A percentile compares a stretch with the other conserved stretches of the same genome.
Evolutionary conservation across 2,329 filamentous ascomycete genomes (phyloP).

Genomic region (Phyllosticta citriasiana): DNA sequence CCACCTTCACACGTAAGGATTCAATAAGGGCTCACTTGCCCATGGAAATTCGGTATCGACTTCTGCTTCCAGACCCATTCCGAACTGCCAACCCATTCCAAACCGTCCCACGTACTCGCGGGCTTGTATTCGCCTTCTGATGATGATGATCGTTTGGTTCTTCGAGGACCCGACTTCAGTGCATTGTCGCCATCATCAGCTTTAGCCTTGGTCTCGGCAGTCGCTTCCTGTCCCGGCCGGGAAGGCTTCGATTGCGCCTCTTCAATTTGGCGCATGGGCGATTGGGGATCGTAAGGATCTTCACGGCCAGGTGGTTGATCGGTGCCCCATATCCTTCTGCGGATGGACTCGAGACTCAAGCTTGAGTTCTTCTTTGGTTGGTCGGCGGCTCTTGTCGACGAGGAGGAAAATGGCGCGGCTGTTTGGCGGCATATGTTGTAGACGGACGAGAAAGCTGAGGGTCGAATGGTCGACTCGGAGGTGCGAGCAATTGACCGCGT

Average conservation of each 20-base stretch:
- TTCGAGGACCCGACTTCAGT: background rate
- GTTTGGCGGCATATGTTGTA: background rate
- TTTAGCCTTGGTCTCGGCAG: background rate
- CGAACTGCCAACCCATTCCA: slow-evolving; percentile 42
- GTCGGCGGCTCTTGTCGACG: background rate
- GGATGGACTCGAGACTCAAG: background rate
- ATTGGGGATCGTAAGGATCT: slow-evolving; percentile 5
- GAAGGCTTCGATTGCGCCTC: background rate
- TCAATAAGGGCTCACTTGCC: background rate
- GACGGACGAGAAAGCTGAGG: background rate
- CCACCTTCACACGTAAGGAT: background rate
- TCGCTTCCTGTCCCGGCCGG: slow-evolving; percentile 1
- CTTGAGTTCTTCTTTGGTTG: background rate
- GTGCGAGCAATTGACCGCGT: slow-evolving; percentile 8
- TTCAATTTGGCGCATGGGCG: slow-evolving; percentile 4
- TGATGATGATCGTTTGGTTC: background rate
- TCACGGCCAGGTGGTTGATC: slow-evolving; percentile 7
- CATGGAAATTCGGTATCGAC: background rate
- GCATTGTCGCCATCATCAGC: background rate
- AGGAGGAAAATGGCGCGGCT: slow-evolving; percentile 1
- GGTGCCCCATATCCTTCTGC: slow-evolving; percentile 10
- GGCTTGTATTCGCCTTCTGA: slow-evolving; percentile 28
- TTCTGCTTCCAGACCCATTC: slow-evolving; percentile 24
- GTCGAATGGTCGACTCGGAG: background rate
- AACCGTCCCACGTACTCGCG: slow-evolving; percentile 42